Evolutionary conservation across 352 stramenopile genomes (phyloP).

Genomic region (Phytophthora sansomeana): DNA sequence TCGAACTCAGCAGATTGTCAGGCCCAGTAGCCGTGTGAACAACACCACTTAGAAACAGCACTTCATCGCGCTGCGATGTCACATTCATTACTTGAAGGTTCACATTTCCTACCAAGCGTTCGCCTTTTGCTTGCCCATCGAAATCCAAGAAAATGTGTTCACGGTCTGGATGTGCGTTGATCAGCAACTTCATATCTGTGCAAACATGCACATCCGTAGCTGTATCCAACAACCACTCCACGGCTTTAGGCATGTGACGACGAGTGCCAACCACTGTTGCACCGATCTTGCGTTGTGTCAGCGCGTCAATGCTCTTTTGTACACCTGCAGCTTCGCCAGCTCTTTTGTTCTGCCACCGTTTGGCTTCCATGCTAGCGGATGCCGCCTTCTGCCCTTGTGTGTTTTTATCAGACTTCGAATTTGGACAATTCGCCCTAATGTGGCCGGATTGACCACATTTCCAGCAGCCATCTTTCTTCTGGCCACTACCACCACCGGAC

Average conservation of each 20-base stretch:
- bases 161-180: background rate
- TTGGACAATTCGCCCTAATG: background rate
- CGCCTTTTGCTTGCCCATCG: background rate
- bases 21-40: constrained; percentile 2
- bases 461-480: constrained; percentile 1
- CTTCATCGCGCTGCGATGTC: background rate
- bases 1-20: constrained; percentile 2
- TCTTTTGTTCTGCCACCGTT: background rate
- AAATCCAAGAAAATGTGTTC: background rate
- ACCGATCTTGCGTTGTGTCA: background rate
- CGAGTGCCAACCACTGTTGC: background rate
- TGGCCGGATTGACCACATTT: no score
- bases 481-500: background rate
- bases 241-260: background rate
- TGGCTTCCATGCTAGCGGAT: background rate
- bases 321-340: background rate
- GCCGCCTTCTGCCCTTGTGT: background rate
- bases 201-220: background rate
- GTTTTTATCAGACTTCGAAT: background rate
- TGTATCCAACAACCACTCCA: background rate
- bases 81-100: background rate
- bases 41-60: background rate
- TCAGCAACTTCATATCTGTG: background rate
- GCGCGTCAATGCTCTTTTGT: background rate
- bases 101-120: background rate